Evolutionary conservation across 768 basidiomycete genomes (phyloP).

Genomic region (Leccinum uliginosum): DNA sequence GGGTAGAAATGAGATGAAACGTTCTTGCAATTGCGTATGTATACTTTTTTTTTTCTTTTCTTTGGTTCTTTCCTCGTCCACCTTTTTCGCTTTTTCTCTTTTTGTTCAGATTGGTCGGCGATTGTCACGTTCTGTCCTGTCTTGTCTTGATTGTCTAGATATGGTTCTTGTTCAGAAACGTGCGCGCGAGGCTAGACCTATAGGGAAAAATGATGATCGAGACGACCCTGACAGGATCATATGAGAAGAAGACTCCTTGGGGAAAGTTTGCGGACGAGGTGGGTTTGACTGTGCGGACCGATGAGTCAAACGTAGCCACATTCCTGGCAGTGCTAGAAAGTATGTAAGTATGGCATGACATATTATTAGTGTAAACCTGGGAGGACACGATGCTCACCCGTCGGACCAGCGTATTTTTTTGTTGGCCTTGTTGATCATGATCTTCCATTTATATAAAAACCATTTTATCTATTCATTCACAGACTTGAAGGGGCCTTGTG

Average conservation of each 20-base stretch:
- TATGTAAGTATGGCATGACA: neutral
- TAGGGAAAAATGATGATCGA: neutral
- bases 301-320: neutral
- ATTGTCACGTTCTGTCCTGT: neutral
- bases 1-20: neutral
- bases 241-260: neutral
- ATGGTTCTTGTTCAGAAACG: neutral
- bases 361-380: neutral
- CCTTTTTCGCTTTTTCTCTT: neutral
- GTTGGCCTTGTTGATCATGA: neutral
- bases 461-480: neutral
- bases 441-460: neutral
- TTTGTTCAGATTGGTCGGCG: slow-evolving; percentile 11
- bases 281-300: neutral
- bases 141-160: neutral
- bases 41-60: neutral
- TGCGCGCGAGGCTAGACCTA: neutral
- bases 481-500: neutral
- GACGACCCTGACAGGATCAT: slow-evolving; percentile 7
- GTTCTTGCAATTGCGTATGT: neutral
- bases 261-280: slow-evolving; percentile 1
- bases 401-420: neutral
- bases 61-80: too few species aligned
- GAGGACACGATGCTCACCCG: neutral
- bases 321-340: slow-evolving; percentile 4